phyloP scores from a whole-genome alignment of 768 basidiomycete species.

The Trametes cingulata region DNA sequence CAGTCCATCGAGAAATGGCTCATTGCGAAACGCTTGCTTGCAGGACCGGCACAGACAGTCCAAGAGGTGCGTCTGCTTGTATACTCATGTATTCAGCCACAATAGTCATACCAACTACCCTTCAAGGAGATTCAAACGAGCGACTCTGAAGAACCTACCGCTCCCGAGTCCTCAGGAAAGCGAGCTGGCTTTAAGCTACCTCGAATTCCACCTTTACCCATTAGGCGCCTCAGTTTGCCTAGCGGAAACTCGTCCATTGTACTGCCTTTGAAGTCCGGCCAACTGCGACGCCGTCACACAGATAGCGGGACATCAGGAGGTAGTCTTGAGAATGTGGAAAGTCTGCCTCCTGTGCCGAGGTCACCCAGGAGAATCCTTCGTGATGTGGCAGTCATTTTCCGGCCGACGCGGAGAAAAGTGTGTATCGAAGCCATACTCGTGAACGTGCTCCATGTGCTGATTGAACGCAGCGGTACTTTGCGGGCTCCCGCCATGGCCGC shows the following conservation, averaged over 20 bases:
- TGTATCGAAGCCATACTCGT: neutral
- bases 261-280: neutral
- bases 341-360: neutral
- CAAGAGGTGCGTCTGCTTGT: neutral
- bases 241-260: neutral
- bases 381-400: neutral
- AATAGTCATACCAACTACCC: neutral
- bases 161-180: neutral
- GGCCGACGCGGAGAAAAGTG: neutral
- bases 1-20: constrained; percentile 12
- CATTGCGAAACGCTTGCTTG: neutral
- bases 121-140: neutral
- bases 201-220: neutral
- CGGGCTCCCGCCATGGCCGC: neutral
- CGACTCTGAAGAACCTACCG: neutral
- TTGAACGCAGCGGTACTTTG: no score
- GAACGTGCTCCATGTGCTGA: neutral
- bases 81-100: neutral
- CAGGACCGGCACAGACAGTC: neutral
- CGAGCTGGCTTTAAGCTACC: neutral
- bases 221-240: neutral
- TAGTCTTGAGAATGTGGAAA: no score
- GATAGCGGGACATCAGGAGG: neutral
- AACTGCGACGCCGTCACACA: neutral
- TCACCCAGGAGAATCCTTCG: neutral